A percentile compares a stretch with the other conserved stretches of the same genome.
These are phyloP conservation scores for Rutstroemia sp. DNA, from an alignment of 2,329 filamentous ascomycete species.

Conservation along the genomic window DNA sequence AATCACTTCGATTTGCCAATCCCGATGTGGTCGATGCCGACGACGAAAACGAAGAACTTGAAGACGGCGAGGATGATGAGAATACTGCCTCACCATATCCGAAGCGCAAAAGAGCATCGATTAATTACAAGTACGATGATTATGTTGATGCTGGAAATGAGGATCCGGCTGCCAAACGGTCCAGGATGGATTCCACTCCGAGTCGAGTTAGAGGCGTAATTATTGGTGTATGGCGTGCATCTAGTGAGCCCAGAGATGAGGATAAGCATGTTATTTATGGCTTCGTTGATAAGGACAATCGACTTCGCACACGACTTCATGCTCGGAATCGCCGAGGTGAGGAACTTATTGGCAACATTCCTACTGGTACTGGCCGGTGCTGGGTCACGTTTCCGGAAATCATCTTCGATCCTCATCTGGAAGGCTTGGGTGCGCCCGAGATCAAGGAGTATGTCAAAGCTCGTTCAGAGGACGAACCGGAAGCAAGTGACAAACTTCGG, in stretches of 20 bases:
- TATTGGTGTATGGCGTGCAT: conserved; percentile 55
- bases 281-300: conserved; percentile 54
- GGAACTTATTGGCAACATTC: conserved; percentile 38
- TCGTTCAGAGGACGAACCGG: conserved; percentile 33
- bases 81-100: conserved; percentile 36
- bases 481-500: conserved; percentile 16
- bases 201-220: conserved; percentile 27
- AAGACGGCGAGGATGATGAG: conserved; percentile 9
- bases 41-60: conserved; percentile 13
- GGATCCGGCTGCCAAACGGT: conserved; percentile 19
- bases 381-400: conserved; percentile 58
- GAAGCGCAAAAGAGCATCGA: conserved; percentile 48
- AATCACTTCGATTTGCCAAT: not conserved
- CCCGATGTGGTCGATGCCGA: conserved; percentile 14
- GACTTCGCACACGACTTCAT: conserved; percentile 52
- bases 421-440: conserved; percentile 47
- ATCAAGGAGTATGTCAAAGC: conserved; percentile 57
- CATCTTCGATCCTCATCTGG: conserved; percentile 49
- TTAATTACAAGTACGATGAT: conserved; percentile 43
- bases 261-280: conserved; percentile 53
- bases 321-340: conserved; percentile 40
- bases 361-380: conserved; percentile 52
- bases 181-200: conserved; percentile 13
- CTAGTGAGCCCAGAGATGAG: conserved; percentile 38
- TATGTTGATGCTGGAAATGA: conserved; percentile 15